These are phyloP conservation scores for Petunia axillaris DNA, from an alignment of 257 asterid genomes.

Conservation along the genomic window DNA sequence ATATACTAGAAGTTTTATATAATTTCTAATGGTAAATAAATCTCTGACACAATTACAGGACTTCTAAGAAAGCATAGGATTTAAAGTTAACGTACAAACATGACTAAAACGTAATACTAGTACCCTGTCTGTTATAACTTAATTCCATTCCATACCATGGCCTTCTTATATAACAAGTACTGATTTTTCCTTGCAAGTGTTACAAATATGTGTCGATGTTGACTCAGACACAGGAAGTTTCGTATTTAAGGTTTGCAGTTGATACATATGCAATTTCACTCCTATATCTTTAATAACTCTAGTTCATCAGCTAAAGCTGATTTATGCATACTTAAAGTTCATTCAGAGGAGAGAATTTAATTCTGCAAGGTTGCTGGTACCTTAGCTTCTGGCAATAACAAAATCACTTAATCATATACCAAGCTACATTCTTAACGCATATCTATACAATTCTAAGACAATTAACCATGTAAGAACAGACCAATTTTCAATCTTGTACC, in stretches of 20 bases:
- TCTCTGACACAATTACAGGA: too few relatives aligned
- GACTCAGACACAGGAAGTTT: too few relatives aligned
- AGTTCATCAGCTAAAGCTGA: neutral
- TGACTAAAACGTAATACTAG: too few relatives aligned
- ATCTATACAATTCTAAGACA: neutral
- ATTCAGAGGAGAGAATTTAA: neutral
- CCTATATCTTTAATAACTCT: neutral
- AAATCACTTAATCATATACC: neutral
- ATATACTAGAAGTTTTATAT: too few relatives aligned
- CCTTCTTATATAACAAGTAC: too few relatives aligned
- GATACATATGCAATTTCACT: neutral
- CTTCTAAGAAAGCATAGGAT: too few relatives aligned
- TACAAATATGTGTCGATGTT: too few relatives aligned
- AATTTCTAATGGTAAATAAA: too few relatives aligned
- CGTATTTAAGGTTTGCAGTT: neutral
- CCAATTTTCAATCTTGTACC: slow-evolving; percentile 78
- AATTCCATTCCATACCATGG: too few relatives aligned
- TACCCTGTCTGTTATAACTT: too few relatives aligned
- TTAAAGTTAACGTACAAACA: too few relatives aligned
- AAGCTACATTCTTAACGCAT: neutral
- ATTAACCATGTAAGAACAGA: slow-evolving; percentile 57
- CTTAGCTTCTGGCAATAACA: neutral
- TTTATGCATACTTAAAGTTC: neutral
- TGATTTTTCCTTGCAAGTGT: too few relatives aligned
- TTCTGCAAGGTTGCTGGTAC: neutral